Percentiles rank a stretch among this genome's conserved stretches.
Conservation (phyloP, 805 yeast genomes). For the Wickerhamiella kazuoi region DNA sequence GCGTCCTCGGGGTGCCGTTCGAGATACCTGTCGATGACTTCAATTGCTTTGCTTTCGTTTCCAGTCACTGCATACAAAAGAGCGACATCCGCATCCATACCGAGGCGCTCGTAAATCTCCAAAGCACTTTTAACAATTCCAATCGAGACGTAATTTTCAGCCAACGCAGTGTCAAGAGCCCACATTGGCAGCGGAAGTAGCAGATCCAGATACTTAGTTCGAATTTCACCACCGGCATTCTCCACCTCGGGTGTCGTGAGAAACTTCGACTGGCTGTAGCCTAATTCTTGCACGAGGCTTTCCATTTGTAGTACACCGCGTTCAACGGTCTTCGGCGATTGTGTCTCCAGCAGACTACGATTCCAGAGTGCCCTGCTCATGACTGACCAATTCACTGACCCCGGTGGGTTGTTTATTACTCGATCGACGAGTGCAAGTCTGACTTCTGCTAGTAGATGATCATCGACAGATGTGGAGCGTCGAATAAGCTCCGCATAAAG, state of each 20-base stretch:
- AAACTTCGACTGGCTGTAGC: conserved; percentile 20
- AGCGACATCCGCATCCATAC: conserved; percentile 67
- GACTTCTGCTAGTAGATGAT: conserved; percentile 64
- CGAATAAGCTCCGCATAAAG: conserved; percentile 45
- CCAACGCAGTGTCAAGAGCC: conserved; percentile 65
- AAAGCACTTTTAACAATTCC: conserved; percentile 78
- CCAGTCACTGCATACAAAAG: conserved; percentile 80
- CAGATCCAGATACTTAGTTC: conserved; percentile 55
- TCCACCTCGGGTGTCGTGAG: conserved; percentile 17
- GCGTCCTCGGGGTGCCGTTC: conserved; percentile 52
- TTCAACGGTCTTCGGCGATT: conserved; percentile 71
- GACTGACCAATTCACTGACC: conserved; percentile 50
- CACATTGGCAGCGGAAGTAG: conserved; percentile 69
- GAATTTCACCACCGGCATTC: conserved; percentile 27
- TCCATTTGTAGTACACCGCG: conserved; percentile 90
- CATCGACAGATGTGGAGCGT: conserved; percentile 54
- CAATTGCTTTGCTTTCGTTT: conserved; percentile 46
- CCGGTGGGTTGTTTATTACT: conserved; percentile 35
- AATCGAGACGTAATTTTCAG: conserved; percentile 69
- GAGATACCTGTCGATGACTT: conserved; percentile 38
- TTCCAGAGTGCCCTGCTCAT: conserved; percentile 79
- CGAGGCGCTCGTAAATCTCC: conserved; percentile 68
- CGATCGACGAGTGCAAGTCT: conserved; percentile 60
- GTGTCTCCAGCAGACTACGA: conserved; percentile 67
- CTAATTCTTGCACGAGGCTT: conserved; percentile 75